phyloP scores from a whole-genome alignment of 2,329 filamentous ascomycete genomes.

The Paecilomyces formosus region DNA sequence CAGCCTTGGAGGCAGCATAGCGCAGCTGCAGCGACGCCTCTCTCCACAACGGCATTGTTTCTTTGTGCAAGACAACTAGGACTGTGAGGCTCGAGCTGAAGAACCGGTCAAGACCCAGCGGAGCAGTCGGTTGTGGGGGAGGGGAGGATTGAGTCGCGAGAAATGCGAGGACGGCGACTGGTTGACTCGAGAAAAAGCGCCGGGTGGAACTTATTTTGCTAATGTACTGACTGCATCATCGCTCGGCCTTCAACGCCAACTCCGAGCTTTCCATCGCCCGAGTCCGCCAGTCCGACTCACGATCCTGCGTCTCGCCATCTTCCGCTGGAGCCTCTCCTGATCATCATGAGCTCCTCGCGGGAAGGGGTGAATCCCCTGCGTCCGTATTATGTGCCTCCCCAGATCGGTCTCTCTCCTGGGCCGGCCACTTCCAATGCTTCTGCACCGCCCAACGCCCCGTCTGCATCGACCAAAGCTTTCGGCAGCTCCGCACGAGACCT shows the following conservation, averaged over 20 bases:
- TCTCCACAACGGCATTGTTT: conserved; percentile 25
- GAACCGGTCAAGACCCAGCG: background rate
- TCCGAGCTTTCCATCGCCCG: background rate
- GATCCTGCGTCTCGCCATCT: conserved; percentile 6
- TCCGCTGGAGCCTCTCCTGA: conserved; percentile 2
- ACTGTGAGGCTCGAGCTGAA: background rate
- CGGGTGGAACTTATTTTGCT: background rate
- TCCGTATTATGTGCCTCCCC: conserved; percentile 58
- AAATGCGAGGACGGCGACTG: background rate
- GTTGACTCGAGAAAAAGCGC: background rate
- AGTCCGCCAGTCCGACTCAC: background rate
- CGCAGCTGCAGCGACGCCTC: conserved; percentile 25
- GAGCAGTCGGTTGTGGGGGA: background rate
- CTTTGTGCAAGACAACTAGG: background rate
- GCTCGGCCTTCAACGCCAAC: background rate
- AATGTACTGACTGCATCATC: background rate
- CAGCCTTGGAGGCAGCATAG: conserved; percentile 48
- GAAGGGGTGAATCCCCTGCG: conserved; percentile 53
- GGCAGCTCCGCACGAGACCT: conserved; percentile 69
- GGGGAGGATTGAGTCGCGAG: background rate
- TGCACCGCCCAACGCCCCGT: conserved; percentile 21
- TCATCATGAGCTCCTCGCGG: conserved; percentile 38
- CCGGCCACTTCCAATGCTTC: conserved; percentile 25
- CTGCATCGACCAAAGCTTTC: conserved; percentile 42
- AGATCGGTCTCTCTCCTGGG: conserved; percentile 52